Conservation (phyloP, 2,329 filamentous ascomycete genomes). For the Talaromyces sp. region DNA sequence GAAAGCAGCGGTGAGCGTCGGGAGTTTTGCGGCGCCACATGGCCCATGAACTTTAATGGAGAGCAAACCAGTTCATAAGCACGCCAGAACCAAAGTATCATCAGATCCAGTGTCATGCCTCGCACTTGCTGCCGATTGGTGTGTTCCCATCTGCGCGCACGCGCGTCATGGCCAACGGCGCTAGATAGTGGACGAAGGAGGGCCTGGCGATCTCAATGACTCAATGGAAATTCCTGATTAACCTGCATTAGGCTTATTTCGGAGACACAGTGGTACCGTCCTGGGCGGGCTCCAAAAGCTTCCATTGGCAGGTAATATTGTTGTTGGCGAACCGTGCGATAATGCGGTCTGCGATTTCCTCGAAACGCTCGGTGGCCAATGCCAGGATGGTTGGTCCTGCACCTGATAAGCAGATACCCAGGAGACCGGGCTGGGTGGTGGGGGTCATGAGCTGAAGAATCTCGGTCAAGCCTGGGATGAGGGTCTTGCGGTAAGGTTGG, state of each 20-base stretch:
- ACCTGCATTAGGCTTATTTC: conserved; percentile 16
- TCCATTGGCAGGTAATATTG: conserved; percentile 78
- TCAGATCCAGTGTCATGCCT: not conserved
- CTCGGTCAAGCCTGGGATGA: conserved; percentile 89
- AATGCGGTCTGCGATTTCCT: conserved; percentile 79
- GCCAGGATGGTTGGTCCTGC: conserved; percentile 94
- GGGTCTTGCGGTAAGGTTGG: conserved; percentile 87
- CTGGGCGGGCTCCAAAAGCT: conserved; percentile 83
- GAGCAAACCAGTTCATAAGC: not conserved
- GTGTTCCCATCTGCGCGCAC: conserved; percentile 4
- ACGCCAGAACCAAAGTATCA: not conserved
- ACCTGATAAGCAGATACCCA: conserved; percentile 92
- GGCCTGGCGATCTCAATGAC: not conserved
- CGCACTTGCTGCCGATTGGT: not conserved
- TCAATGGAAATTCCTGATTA: not conserved
- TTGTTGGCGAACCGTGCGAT: conserved; percentile 69
- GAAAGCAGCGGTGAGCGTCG: conserved; percentile 23
- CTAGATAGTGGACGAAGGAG: not conserved
- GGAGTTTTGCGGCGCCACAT: conserved; percentile 14
- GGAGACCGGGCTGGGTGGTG: conserved; percentile 78
- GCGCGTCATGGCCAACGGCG: conserved; percentile 5
- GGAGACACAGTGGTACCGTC: conserved; percentile 50
- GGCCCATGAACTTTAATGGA: not conserved
- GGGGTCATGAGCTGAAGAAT: conserved; percentile 92
- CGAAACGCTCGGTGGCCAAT: conserved; percentile 86